Conservation (phyloP, 495 filamentous ascomycete genomes). For the Barbatosphaeria neglecta region DNA sequence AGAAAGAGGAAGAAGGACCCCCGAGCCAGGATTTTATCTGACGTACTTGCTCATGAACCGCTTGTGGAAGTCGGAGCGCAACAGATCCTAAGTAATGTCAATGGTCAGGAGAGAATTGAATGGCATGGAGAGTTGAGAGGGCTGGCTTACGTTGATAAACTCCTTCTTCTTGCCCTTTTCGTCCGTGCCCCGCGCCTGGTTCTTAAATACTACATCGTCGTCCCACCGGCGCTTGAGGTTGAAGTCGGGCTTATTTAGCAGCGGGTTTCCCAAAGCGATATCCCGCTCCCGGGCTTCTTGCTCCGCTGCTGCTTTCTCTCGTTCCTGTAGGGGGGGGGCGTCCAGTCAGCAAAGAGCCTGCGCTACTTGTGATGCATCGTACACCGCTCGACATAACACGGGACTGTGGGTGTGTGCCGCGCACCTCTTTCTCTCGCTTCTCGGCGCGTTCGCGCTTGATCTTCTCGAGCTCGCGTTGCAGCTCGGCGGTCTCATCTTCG, state of each 20-base stretch:
- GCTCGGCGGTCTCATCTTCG: slow-evolving; percentile 81
- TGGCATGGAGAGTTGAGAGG: neutral
- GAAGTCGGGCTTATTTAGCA: slow-evolving; percentile 69
- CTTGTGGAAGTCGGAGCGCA: slow-evolving; percentile 95
- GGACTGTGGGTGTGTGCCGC: neutral
- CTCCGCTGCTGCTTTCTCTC: slow-evolving; percentile 63
- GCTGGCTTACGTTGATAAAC: slow-evolving; percentile 74
- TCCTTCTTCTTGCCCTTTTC: slow-evolving; percentile 82
- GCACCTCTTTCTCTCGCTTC: slow-evolving; percentile 71
- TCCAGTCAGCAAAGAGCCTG: slow-evolving; percentile 2
- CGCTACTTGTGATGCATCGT: too few relatives aligned
- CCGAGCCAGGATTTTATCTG: slow-evolving; percentile 15
- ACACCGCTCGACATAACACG: too few relatives aligned
- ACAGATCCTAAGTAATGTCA: slow-evolving; percentile 52
- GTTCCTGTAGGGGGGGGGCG: slow-evolving; percentile 43
- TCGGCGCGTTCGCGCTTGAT: slow-evolving; percentile 84
- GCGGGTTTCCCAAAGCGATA: slow-evolving; percentile 84
- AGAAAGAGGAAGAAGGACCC: too few relatives aligned
- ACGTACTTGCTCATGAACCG: slow-evolving; percentile 79
- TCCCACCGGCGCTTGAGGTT: slow-evolving; percentile 83
- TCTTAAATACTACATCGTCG: slow-evolving; percentile 99
- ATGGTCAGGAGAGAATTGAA: slow-evolving; percentile 5
- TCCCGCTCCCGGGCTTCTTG: slow-evolving; percentile 74
- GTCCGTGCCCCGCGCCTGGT: slow-evolving; percentile 90
- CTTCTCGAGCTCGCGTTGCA: slow-evolving; percentile 87